Conservation (phyloP, 352 stramenopile genomes). For the Albugo candida region DNA sequence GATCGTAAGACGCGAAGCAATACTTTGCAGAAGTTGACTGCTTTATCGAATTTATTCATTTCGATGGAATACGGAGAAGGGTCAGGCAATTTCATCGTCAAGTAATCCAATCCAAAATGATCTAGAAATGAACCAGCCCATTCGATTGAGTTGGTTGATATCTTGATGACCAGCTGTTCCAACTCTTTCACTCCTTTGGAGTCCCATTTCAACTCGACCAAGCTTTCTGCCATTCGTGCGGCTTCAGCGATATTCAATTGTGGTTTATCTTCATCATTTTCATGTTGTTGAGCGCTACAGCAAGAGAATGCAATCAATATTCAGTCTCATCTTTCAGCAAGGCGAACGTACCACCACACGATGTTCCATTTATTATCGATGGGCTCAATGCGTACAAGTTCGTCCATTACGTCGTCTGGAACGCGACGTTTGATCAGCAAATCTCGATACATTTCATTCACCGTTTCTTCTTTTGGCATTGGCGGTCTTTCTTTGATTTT, state of each 20-base stretch:
- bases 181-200: conserved; percentile 59
- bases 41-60: conserved; percentile 58
- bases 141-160: conserved; percentile 41
- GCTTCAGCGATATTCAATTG: conserved; percentile 27
- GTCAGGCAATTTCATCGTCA: conserved; percentile 73
- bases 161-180: conserved; percentile 45
- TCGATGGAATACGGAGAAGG: conserved; percentile 66
- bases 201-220: conserved; percentile 71
- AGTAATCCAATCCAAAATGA: conserved; percentile 60
- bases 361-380: conserved; percentile 77
- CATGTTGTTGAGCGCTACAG: conserved; percentile 39
- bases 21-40: conserved; percentile 48
- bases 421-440: conserved; percentile 59
- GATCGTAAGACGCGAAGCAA: conserved; percentile 59
- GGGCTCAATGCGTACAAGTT: conserved; percentile 63
- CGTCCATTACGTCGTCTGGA: conserved; percentile 67
- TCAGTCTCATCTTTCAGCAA: too few species aligned
- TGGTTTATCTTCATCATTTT: conserved; percentile 44
- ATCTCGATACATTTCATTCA: conserved; percentile 77
- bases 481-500: conserved; percentile 53
- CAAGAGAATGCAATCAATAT: background rate
- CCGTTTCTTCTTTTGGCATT: conserved; percentile 29
- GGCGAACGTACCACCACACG: conserved; percentile 29
- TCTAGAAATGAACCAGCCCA: conserved; percentile 60
- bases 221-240: conserved; percentile 40